These are phyloP conservation scores for Butyriboletus loyo DNA, from an alignment of 768 basidiomycete species.

Conservation along the genomic window DNA sequence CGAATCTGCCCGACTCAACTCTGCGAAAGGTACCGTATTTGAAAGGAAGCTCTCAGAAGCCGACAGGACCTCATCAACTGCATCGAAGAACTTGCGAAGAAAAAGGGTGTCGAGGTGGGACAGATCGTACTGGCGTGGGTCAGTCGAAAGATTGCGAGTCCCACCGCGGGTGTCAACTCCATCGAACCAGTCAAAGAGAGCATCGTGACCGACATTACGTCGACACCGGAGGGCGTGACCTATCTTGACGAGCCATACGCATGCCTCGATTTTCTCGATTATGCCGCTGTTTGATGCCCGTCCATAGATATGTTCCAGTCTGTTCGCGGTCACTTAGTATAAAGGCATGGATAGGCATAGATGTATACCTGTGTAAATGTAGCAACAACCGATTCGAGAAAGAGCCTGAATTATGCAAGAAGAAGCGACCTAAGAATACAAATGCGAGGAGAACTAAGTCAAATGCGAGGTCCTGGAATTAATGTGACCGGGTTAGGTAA, in stretches of 20 bases:
- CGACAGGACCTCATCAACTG: constrained; percentile 35
- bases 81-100: constrained; percentile 41
- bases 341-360: background rate
- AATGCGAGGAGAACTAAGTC: background rate
- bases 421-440: constrained; percentile 13
- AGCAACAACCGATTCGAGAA: background rate
- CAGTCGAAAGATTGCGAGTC: constrained; percentile 38
- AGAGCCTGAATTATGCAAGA: constrained; percentile 9
- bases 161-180: constrained; percentile 43
- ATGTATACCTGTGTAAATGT: constrained; percentile 4
- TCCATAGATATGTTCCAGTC: constrained; percentile 16
- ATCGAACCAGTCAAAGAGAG: constrained; percentile 31
- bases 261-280: background rate
- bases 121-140: constrained; percentile 47
- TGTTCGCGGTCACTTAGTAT: constrained; percentile 20
- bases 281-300: background rate
- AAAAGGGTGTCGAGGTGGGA: constrained; percentile 40
- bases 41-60: constrained; percentile 27
- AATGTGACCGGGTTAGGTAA: constrained; percentile 70
- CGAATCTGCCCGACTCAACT: too few species aligned
- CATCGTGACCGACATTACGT: constrained; percentile 22
- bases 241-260: constrained; percentile 31
- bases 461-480: background rate
- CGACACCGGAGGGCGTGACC: constrained; percentile 31
- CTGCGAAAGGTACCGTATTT: constrained; percentile 23